Base-by-base conservation (phyloP, 1,284 basidiomycete species). In the Exobasidium cylindrosporum region DNA sequence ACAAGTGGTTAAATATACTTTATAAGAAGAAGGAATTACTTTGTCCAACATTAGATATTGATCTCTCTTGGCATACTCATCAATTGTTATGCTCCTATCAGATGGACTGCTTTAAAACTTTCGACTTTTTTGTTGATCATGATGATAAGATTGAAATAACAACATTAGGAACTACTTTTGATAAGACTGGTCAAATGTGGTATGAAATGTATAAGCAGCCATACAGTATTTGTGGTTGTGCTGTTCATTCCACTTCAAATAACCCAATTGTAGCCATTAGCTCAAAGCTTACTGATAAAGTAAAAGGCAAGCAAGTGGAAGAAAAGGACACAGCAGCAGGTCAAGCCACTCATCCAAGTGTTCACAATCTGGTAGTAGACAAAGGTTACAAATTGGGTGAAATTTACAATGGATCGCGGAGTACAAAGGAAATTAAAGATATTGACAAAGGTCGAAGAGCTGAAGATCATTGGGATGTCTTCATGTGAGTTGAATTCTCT, bases 1-100 rank as follows among this genome's bases (percentile, higher is more conserved):
- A 73, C 57, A 60, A 57, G 21, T 76, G 61, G 54, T 53, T 74
- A 5, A 58, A 69, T 14, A 60, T 76, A 14, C 58, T 68, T 54
- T 40, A 60, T 0, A 30, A 29, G 3, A 52, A 47, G 17, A 32
- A 49, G 35, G 56, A 56, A 2, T 31, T 56, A 24, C 23, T 58
- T 3, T 52, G 46, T 23, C 73, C 72, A 0, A 74, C 72, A 5
- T 53, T 76, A 24, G 73, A 76, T 40, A 74, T 76, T 31, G 73
- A 76, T 54, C 66, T 76, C 11, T 57, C 46, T 47, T 76, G 71
- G 69, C 73, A 76, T 46, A 74, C 73, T 1, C 73, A 76, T 45
- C 65, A 68, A 57, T 67, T 76, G 11, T 49, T 58, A 14, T 46
- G 54, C 0, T 26, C 43, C 3, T 76, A 74, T 56, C 60, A 63